Conservation (phyloP, 768 basidiomycete genomes). For the Mycena vitilis region DNA sequence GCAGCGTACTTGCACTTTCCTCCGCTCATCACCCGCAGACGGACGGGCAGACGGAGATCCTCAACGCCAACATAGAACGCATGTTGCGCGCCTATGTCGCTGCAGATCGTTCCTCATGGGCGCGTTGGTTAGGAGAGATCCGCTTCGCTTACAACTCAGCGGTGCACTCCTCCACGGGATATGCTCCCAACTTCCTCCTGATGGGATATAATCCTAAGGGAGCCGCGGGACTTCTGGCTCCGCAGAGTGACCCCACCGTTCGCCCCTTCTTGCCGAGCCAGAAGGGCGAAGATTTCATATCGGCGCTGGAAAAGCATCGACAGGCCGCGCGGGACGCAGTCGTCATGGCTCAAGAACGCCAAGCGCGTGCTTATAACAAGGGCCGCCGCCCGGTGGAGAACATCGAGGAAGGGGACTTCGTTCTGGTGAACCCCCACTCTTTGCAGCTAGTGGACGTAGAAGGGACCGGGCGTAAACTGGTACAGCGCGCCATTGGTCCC, state of each 20-base stretch:
- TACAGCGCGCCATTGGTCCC: conserved; percentile 39
- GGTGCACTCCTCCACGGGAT: conserved; percentile 39
- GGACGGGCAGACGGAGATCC: too few relatives aligned
- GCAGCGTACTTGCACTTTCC: too few relatives aligned
- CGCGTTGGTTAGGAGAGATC: too few relatives aligned
- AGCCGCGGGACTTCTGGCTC: conserved; percentile 15
- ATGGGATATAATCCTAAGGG: conserved; percentile 43
- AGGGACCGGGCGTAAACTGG: conserved; percentile 41
- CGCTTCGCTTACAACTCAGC: too few relatives aligned
- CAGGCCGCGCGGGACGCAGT: conserved; percentile 33
- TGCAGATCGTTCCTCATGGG: too few relatives aligned
- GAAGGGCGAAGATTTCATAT: conserved; percentile 25
- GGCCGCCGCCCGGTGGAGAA: conserved; percentile 25
- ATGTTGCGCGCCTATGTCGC: too few relatives aligned
- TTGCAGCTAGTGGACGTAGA: conserved; percentile 38
- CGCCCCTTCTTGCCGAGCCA: conserved; percentile 29
- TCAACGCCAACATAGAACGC: too few relatives aligned
- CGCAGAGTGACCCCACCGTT: neutral
- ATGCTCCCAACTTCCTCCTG: conserved; percentile 43
- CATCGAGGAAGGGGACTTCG: conserved; percentile 26
- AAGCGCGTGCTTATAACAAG: conserved; percentile 39
- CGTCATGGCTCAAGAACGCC: conserved; percentile 38
- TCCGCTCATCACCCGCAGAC: too few relatives aligned
- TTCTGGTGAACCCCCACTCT: conserved; percentile 42
- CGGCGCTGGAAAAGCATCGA: conserved; percentile 17